phyloP scores from a whole-genome alignment of 1,284 basidiomycete genomes.

The Cryptococcus neoformans region DNA sequence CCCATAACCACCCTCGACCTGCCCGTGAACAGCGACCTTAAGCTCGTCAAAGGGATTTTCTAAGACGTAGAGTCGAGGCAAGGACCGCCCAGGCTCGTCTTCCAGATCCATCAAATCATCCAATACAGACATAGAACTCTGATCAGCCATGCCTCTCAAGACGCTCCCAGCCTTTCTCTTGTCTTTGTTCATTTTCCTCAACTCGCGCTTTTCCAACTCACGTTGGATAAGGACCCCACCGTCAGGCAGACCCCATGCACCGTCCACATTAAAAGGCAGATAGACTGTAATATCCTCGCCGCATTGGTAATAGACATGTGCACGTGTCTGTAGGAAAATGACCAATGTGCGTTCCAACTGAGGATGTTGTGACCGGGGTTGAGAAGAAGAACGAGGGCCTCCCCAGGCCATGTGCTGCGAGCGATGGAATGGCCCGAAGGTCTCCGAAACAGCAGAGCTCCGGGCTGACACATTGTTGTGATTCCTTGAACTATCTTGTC shows the following conservation, averaged over 20 bases:
- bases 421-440: constrained; percentile 46
- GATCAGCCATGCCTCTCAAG: constrained; percentile 21
- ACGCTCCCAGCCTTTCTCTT: constrained; percentile 11
- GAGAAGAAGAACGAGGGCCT: constrained; percentile 13
- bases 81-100: constrained; percentile 58
- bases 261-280: constrained; percentile 74
- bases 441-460: constrained; percentile 16
- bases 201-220: constrained; percentile 46
- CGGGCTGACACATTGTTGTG: not conserved
- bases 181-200: constrained; percentile 8
- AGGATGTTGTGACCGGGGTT: constrained; percentile 1
- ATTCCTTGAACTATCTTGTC: not conserved
- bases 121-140: constrained; percentile 27
- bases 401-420: constrained; percentile 32
- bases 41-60: constrained; percentile 73
- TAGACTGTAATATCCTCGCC: constrained; percentile 73
- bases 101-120: constrained; percentile 64
- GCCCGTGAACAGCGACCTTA: constrained; percentile 54
- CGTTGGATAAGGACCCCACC: constrained; percentile 59
- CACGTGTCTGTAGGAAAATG: constrained; percentile 71
- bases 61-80: constrained; percentile 74
- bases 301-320: constrained; percentile 67
- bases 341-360: constrained; percentile 59
- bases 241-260: constrained; percentile 68
- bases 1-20: constrained; percentile 16